Percentiles rank a stretch among this genome's conserved stretches.
Evolutionary conservation across 2,329 filamentous ascomycete species (phyloP).

Genomic region (Fusarium robinianum): DNA sequence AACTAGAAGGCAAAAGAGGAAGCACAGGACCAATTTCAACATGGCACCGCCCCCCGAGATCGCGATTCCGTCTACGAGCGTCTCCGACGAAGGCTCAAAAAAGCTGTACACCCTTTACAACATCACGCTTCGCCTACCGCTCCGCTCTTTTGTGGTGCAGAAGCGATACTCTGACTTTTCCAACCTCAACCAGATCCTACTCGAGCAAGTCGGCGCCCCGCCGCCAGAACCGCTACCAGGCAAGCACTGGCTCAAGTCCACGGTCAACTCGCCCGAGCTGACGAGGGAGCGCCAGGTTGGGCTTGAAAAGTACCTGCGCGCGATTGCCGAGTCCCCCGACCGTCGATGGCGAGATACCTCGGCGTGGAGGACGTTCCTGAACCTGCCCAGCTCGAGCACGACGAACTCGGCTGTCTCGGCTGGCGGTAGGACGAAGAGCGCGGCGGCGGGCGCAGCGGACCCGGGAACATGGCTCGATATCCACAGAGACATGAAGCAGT

Average conservation of each 20-base stretch:
- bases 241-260: conserved; percentile 79
- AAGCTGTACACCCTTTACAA: conserved; percentile 80
- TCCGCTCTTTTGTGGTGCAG: conserved; percentile 74
- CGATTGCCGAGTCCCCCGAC: conserved; percentile 74
- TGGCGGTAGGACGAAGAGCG: conserved; percentile 48
- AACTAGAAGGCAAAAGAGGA: not conserved
- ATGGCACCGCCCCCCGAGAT: conserved; percentile 71
- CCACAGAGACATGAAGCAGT: conserved; percentile 72
- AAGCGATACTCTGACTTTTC: conserved; percentile 85
- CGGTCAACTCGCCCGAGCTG: conserved; percentile 68
- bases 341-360: conserved; percentile 74
- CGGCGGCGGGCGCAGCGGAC: conserved; percentile 53
- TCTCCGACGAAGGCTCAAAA: conserved; percentile 53
- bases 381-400: conserved; percentile 62
- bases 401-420: conserved; percentile 55
- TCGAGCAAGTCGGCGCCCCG: conserved; percentile 60
- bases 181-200: conserved; percentile 66
- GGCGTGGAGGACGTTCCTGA: conserved; percentile 74
- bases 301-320: conserved; percentile 72
- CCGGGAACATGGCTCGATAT: conserved; percentile 77
- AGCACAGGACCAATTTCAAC: conserved; percentile 23
- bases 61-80: conserved; percentile 68
- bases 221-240: conserved; percentile 70
- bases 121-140: conserved; percentile 74
- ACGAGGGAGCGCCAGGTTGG: conserved; percentile 71